These are phyloP conservation scores for Metarhizium guizhouense DNA, from an alignment of 2,329 filamentous ascomycete genomes.

Conservation along the genomic window DNA sequence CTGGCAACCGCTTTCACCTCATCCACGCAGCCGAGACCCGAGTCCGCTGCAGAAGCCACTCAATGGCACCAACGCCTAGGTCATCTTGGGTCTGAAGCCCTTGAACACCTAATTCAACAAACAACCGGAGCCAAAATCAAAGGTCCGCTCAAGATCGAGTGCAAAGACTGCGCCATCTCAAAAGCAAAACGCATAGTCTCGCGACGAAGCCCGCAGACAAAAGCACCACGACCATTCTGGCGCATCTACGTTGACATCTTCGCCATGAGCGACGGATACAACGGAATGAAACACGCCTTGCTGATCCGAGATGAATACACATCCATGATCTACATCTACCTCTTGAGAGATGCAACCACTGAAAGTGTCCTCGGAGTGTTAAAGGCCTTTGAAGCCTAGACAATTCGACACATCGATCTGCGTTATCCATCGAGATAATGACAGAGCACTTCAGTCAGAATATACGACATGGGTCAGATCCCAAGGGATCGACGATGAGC, in stretches of 20 bases:
- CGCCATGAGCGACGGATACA: slow-evolving; percentile 1
- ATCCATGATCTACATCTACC: too few relatives aligned
- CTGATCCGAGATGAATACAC: slow-evolving; percentile 1
- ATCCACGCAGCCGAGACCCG: too few relatives aligned
- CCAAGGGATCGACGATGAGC: not conserved
- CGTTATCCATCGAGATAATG: slow-evolving; percentile 1
- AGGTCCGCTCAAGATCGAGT: too few relatives aligned
- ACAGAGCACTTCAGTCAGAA: not conserved
- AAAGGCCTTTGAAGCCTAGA: too few relatives aligned
- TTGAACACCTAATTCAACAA: too few relatives aligned
- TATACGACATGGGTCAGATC: not conserved
- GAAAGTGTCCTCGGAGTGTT: too few relatives aligned
- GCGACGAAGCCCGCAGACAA: not conserved
- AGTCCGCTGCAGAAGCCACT: too few relatives aligned
- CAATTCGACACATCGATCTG: not conserved
- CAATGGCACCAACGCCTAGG: too few relatives aligned
- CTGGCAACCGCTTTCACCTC: too few relatives aligned
- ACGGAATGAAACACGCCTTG: not conserved
- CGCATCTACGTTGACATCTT: not conserved
- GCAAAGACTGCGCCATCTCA: not conserved
- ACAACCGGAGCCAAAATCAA: too few relatives aligned
- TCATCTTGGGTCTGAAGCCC: too few relatives aligned
- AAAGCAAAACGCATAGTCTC: not conserved
- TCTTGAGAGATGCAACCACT: too few relatives aligned
- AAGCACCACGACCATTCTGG: not conserved